A percentile compares a stretch with the other conserved stretches of the same genome.
phyloP scores from a whole-genome alignment of 2,329 filamentous ascomycete genomes.

The Venturia asperata region DNA sequence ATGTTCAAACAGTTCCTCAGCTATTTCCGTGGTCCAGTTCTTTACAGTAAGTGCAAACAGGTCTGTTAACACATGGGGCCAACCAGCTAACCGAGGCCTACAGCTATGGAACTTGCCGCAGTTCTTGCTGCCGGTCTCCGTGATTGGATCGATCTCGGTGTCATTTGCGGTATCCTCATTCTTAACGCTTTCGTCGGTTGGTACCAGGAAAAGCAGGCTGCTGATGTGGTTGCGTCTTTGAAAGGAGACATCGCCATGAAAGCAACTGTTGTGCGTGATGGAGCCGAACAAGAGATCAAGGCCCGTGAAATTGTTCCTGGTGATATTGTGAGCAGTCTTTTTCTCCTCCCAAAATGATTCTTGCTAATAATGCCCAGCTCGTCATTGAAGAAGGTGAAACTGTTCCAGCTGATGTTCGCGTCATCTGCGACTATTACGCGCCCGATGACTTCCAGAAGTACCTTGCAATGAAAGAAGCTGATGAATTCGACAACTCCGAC shows the following conservation, averaged over 20 bases:
- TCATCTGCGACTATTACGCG: conserved; percentile 66
- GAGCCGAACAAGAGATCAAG: conserved; percentile 60
- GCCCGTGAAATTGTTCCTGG: conserved; percentile 68
- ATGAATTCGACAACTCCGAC: conserved; percentile 47
- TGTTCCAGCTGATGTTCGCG: conserved; percentile 60
- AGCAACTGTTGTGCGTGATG: conserved; percentile 60
- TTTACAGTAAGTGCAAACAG: conserved; percentile 54
- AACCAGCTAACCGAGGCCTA: background rate
- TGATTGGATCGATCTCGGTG: conserved; percentile 71
- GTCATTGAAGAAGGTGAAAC: conserved; percentile 66
- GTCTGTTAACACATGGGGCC: background rate
- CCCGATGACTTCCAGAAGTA: conserved; percentile 62
- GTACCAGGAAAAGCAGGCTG: conserved; percentile 76
- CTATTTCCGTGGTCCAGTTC: conserved; percentile 69
- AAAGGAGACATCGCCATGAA: conserved; percentile 77
- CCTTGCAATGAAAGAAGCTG: conserved; percentile 53
- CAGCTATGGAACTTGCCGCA: conserved; percentile 72
- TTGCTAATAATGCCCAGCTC: conserved; percentile 38
- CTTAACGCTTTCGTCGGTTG: conserved; percentile 72
- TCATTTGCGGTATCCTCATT: conserved; percentile 67
- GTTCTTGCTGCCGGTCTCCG: conserved; percentile 65
- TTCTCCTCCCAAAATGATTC: no score
- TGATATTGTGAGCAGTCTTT: conserved; percentile 56
- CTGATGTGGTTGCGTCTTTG: conserved; percentile 65
- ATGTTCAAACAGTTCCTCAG: conserved; percentile 66